Base-by-base conservation (phyloP, 805 yeast genomes). In the Saccharomycopsis olivae region DNA sequence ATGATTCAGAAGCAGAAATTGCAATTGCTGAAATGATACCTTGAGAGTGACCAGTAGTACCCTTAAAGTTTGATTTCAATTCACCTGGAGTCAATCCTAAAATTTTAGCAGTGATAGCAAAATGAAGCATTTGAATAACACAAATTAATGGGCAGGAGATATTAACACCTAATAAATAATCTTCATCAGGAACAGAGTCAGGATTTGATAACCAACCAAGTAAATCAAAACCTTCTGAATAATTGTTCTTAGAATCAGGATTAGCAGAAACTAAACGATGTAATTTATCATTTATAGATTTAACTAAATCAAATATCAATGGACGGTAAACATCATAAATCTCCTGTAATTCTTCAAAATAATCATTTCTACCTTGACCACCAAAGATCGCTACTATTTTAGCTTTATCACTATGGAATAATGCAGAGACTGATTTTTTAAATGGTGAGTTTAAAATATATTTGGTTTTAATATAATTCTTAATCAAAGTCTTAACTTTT, bases 361-460 rank as follows among this genome's bases (percentile, higher is more conserved):
- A 92, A 59, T 92, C 96, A 58, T 92, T 97, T 67, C 86, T 89
- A 64, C 99, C 99, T 68, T 92, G 99, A 55, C 99, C 99, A 59
- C 99, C 98, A 54, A 89, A 92, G 51, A 92, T 77, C 48, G 96
- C 95, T 45, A 72, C 75, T 41, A 88, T 61, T 46, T 69, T 66
- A 33, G 88, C 84, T 37, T 69, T 62, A 31, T 68, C 64, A 43
- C 68, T 67, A 38, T 65, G 56, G n/a, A 72, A 73, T 43, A 89
- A 68, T 38, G 81, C 77, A 18, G 78, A 66, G 38, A 63, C 69
- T 47, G 70, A 66, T 48, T 64, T 63, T 53, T 61, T 60, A 51
- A 71, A 65, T 29, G 78, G 71, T 40, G 68, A 59, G 47, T 66
- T 64, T 23, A 69, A 65, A 30, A 69, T 65, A 31, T 65, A 55